Base-by-base conservation (phyloP, 2,329 filamentous ascomycete species). In the Simplicillium aogashimaense region DNA sequence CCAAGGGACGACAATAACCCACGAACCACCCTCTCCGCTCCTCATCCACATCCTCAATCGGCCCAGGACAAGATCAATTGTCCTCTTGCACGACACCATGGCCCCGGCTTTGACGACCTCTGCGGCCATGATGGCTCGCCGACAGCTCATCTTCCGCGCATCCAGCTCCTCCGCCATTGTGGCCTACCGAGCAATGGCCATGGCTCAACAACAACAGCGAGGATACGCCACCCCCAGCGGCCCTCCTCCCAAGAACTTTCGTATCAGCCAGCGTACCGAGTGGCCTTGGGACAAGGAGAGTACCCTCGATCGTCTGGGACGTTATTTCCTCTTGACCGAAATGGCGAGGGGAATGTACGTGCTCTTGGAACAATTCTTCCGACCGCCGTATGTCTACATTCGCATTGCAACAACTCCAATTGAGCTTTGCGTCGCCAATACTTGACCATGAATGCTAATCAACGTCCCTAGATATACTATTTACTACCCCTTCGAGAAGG, bases 261-360 rank as follows among this genome's bases (percentile, higher is more conserved):
- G 92, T 52, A 72, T 89, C 53, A 76, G 80, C 55, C 74, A 71
- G 47, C 81, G 76, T 38, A 75, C 80, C 60, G 68, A 78, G 67
- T 97, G 88, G 87, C 80, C 94, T 51, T 77, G 94, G 63, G 74
- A 81, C 49, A 72, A 76, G 47, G 87, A 94, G 60, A 78, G 74
- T 48, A 77, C 83, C 29, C 67, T 94, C 52, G 87, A 95, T 66
- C 83, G 82, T 62, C 74, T 87, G 47, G 88, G 86, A 53, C 92
- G 89, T 61, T 97, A 88, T 73, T 98, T 98, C 69, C 76, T 98
- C 60, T 70, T 97, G 73, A 81, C 85, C 40, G 92, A 98, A 74
- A 92, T 97, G 83, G 76, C 86, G 62, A 81, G 92, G 58, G 92
- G 92, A 65, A 97, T 98, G 92, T 98, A 95, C 60, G 81, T 98